phyloP scores from a whole-genome alignment of 129 eudicot species.

The Deinandra increscens region DNA sequence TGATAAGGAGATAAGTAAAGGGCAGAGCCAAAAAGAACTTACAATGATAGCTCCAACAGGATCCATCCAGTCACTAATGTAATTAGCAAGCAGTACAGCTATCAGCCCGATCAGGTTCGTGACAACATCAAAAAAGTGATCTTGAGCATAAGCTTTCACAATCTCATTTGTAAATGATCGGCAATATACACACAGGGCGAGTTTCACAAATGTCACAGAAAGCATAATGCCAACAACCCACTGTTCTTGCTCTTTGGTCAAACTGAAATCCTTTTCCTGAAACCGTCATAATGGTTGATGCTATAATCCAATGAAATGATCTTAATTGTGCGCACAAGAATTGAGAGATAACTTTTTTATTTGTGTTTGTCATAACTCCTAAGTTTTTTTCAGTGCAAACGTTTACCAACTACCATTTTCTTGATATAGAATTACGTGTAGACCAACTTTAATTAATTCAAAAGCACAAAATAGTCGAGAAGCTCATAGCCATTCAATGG shows the following conservation, averaged over 20 bases:
- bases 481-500: not conserved
- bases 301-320: not conserved
- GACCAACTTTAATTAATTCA: not conserved
- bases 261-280: slow-evolving; percentile 54
- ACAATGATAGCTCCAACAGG: slow-evolving; percentile 85
- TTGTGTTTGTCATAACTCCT: not conserved
- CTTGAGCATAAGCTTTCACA: slow-evolving; percentile 90
- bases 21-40: slow-evolving; percentile 25
- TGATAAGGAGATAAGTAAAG: not conserved
- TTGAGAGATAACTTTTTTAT: not conserved
- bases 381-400: not conserved
- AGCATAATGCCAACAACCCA: slow-evolving; percentile 92
- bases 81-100: slow-evolving; percentile 79
- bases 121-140: slow-evolving; percentile 84
- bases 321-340: not conserved
- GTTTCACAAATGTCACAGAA: slow-evolving; percentile 73
- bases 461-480: not conserved
- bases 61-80: slow-evolving; percentile 75
- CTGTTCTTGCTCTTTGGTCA: slow-evolving; percentile 63
- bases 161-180: slow-evolving; percentile 80
- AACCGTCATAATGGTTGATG: slow-evolving; percentile 6
- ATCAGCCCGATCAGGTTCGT: slow-evolving; percentile 74
- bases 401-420: slow-evolving; percentile 7
- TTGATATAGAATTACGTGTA: not conserved
- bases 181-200: slow-evolving; percentile 57